A percentile compares a stretch with the other conserved stretches of the same genome.
phyloP scores from a whole-genome alignment of 2,329 filamentous ascomycete species.

The Ceratocystis cacaofunesta region DNA sequence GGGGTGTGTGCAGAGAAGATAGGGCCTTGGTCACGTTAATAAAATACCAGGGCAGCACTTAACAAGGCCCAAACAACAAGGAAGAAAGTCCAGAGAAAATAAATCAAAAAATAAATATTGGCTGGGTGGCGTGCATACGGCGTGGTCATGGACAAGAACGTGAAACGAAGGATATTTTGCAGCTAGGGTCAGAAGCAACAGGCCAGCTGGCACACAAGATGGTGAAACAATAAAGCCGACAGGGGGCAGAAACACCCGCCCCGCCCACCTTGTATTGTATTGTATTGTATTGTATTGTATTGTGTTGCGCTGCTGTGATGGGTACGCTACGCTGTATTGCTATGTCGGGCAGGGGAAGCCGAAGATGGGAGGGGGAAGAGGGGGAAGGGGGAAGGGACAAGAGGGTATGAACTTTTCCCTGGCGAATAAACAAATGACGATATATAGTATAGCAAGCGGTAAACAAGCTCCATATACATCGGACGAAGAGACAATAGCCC shows the following conservation, averaged over 20 bases:
- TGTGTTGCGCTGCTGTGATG: not conserved
- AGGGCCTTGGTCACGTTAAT: not conserved
- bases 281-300: not conserved
- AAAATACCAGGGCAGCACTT: slow-evolving; percentile 1
- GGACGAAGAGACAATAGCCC: not conserved
- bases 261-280: not conserved
- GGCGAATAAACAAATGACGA: slow-evolving; percentile 4
- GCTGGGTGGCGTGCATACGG: not conserved
- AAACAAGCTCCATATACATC: slow-evolving; percentile 4
- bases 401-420: not conserved
- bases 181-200: not conserved
- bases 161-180: not conserved
- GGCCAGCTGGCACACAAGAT: not conserved
- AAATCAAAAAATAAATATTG: not conserved
- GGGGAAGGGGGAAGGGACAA: not conserved
- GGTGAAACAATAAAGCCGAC: slow-evolving; percentile 3
- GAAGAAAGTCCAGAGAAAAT: not conserved
- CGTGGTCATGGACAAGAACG: not conserved
- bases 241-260: slow-evolving; percentile 1
- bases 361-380: not conserved
- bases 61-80: slow-evolving; percentile 1
- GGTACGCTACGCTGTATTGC: not conserved
- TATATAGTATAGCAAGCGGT: not conserved
- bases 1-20: not conserved
- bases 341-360: not conserved